Evolutionary conservation across 2,329 filamentous ascomycete species (phyloP), one percentile per base, ranked within the genome.

Genomic region (Epicoccum sorghinum): DNA sequence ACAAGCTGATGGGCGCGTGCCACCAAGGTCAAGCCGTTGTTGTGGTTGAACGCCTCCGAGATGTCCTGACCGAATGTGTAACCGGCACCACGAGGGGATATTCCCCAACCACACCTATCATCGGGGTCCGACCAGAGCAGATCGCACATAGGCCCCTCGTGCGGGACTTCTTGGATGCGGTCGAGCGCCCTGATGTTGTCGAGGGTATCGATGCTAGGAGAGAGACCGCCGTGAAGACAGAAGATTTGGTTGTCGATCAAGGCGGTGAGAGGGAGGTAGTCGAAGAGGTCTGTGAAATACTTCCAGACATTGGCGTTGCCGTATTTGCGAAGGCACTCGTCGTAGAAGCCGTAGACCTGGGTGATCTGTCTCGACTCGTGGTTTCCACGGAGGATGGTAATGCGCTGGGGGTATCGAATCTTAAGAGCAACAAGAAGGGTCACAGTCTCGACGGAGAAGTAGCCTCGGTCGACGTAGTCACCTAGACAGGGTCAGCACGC

Each of bases 401-500:
- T 98, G 79, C 95, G 91, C 78, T 93, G 88, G 58, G 95, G 95
- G 79, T 98, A 97, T 82, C 95, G 89, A 75, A 98, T 96, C 83
- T 98, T 99, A 75, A 98, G 88, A 61, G 91, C 92, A 69, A 98
- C 92, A 68, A 99, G 88, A 54, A 99, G 87, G 14, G 93, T 96
- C 65, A 99, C 93, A 6, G 95, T 98, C 83, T 99, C 95, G 65
- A 99, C 92, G 25, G 93, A 97, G 82, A 98, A 99, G 82, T 97
- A 99, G 61, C 95, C 95, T 6, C 27, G 27, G 9, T 29, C 88
- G 71, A 99, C 95, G 74, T 98, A 99, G 78, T 99, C 95, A 75
- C 95, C 91, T 96, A 64, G 33, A 50, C 32, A 29, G 39, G n/a
- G 57, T 71, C 45, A 66, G 63, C 54, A 54, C 55, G 35, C 47